Evolutionary conservation across 1,284 basidiomycete species (phyloP).

Genomic region (Leccinum pachyderme): DNA sequence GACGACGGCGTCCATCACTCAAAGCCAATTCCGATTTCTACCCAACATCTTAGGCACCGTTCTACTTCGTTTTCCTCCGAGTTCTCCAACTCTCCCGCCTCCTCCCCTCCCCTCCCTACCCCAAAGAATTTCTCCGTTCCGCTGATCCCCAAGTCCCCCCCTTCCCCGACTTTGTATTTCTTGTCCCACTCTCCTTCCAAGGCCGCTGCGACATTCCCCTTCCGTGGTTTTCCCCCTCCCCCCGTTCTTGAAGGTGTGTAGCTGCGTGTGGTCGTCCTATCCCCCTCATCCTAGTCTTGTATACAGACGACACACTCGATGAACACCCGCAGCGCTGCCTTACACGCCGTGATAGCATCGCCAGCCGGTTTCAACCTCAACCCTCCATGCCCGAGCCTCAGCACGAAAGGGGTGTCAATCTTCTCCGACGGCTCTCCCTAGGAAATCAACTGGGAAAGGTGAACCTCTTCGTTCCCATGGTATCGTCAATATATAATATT

Average conservation of each 20-base stretch:
- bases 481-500: not conserved
- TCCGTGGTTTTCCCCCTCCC: constrained; percentile 52
- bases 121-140: constrained; percentile 35
- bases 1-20: constrained; percentile 45
- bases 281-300: not conserved
- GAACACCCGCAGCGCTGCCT: constrained; percentile 45
- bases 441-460: constrained; percentile 59
- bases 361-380: constrained; percentile 48
- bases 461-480: constrained; percentile 20
- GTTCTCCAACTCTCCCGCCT: constrained; percentile 51
- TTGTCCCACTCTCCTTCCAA: constrained; percentile 55
- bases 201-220: constrained; percentile 53
- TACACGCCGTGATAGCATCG: constrained; percentile 49
- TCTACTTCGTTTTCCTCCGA: constrained; percentile 59
- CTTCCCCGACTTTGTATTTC: constrained; percentile 70
- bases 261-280: not conserved
- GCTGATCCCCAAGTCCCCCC: constrained; percentile 50
- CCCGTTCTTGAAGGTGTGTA: constrained; percentile 62
- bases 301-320: constrained; percentile 38
- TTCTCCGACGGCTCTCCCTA: constrained; percentile 70
- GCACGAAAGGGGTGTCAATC: constrained; percentile 61
- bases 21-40: constrained; percentile 62
- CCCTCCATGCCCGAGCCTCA: constrained; percentile 42
- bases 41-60: constrained; percentile 41
- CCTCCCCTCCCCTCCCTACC: constrained; percentile 43